Conservation (phyloP, 1,284 basidiomycete species). For the Cryptococcus amylolentus region DNA sequence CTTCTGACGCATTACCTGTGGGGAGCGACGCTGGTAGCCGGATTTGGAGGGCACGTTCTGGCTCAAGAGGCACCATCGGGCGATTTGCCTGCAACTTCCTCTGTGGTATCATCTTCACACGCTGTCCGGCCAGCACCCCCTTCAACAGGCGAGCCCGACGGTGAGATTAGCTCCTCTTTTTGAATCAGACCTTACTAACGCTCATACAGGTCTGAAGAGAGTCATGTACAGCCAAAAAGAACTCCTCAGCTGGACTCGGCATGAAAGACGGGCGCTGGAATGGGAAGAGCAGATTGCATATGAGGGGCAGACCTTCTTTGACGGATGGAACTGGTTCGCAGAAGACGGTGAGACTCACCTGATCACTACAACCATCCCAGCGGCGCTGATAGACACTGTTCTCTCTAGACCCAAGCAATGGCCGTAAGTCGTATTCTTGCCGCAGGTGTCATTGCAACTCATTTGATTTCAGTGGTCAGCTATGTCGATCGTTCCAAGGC, state of each 20-base stretch:
- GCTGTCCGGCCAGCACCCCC: no score
- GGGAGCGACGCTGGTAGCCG: no score
- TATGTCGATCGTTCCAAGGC: constrained; percentile 23
- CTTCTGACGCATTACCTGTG: no score
- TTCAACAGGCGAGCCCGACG: no score
- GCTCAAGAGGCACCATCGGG: no score
- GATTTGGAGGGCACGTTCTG: no score
- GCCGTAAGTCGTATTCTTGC: constrained; percentile 26
- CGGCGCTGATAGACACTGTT: not conserved
- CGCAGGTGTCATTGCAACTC: not conserved
- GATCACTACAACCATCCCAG: no score
- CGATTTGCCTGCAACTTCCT: no score
- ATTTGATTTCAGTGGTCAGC: not conserved
- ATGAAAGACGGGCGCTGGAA: not conserved
- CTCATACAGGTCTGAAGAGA: not conserved
- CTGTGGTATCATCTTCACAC: no score
- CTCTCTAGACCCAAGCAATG: constrained; percentile 40
- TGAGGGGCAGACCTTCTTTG: constrained; percentile 42
- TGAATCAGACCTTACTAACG: no score
- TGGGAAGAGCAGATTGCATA: constrained; percentile 39
- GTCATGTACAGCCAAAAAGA: constrained; percentile 14
- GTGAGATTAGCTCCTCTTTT: no score
- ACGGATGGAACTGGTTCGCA: constrained; percentile 41
- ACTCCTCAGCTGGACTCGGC: constrained; percentile 1
- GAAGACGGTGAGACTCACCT: constrained; percentile 23